Percentiles rank a stretch among this genome's conserved stretches.
Conservation (phyloP, 768 basidiomycete species). For the Boletales sp. region DNA sequence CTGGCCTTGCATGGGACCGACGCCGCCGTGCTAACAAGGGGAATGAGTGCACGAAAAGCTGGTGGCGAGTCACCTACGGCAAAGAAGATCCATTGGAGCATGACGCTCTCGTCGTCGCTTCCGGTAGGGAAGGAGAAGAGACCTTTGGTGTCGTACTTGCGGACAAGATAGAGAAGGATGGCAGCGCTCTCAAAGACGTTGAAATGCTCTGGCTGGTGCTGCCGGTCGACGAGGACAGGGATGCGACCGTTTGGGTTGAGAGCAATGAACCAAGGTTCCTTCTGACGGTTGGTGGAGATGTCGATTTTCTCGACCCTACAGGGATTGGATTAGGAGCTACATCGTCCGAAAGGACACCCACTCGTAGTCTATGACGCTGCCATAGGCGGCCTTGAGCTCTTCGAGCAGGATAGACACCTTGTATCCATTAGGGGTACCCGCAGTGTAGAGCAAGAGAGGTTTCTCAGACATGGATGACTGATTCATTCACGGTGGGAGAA, state of each 20-base stretch:
- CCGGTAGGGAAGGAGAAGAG: conserved; percentile 66
- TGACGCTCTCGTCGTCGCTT: conserved; percentile 60
- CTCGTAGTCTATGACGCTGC: conserved; percentile 47
- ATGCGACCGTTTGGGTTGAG: conserved; percentile 75
- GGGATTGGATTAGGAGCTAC: not conserved
- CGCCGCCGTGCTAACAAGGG: conserved; percentile 59
- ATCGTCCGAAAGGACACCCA: conserved; percentile 17
- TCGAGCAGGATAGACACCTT: conserved; percentile 53
- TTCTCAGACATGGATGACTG: conserved; percentile 18
- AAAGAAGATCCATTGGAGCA: conserved; percentile 87
- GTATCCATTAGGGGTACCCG: conserved; percentile 58
- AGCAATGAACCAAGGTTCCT: conserved; percentile 76
- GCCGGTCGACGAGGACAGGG: conserved; percentile 60
- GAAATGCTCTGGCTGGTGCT: conserved; percentile 52
- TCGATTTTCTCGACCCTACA: conserved; percentile 50
- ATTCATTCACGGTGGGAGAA: not conserved
- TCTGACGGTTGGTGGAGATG: conserved; percentile 67
- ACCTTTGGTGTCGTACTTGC: conserved; percentile 76
- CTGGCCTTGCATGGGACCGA: conserved; percentile 90
- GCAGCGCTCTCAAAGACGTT: conserved; percentile 74
- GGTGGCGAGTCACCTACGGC: conserved; percentile 39
- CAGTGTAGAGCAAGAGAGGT: conserved; percentile 32
- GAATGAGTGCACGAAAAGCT: not conserved
- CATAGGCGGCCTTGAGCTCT: conserved; percentile 57
- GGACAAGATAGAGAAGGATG: conserved; percentile 77